Evolutionary conservation across 2,329 filamentous ascomycete species (phyloP), one percentile per base, ranked within the genome.

Genomic region (Escovopsis sp.): DNA sequence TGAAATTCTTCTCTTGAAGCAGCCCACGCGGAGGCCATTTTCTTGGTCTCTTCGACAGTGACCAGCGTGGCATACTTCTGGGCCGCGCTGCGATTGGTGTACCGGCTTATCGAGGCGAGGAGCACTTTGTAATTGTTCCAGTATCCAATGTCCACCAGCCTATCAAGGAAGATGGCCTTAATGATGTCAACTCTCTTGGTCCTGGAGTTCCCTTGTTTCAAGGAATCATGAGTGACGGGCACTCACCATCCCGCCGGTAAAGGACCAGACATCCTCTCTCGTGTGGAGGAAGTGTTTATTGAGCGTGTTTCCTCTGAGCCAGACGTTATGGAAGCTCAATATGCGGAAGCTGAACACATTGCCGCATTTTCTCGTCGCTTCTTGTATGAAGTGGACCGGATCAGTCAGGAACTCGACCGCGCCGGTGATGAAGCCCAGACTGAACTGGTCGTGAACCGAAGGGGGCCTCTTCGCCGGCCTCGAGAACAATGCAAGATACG

Each of bases 161-260:
- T 44, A 36, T 45, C 43, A 27, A 47, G 34, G 18, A 41, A 43
- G 2, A 39, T 28, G 15, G 33, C 34, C 44, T 43, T 13, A n/a
- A 21, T 14, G 12, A 27, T 38, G 23, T 28, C 27, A 18, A 26
- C 26, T 12, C 18, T n/a, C n/a, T n/a, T n/a, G n/a, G n/a, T n/a
- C n/a, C n/a, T n/a, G n/a, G n/a, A n/a, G n/a, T n/a, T n/a, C n/a
- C n/a, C n/a, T 17, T 12, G 9, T 1, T 15, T 30, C 16, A 12
- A 15, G 10, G n/a, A n/a, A n/a, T n/a, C n/a, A n/a, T 17, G 4
- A 16, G 23, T 11, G 19, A 16, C 11, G 12, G 19, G 28, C 13
- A 23, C 42, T 30, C 29, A 41, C 42, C 42, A 42, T 41, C 30
- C 34, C 39, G 23, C 37, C 39, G 16, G 25, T 36, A 15, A 44